phyloP scores from a whole-genome alignment of 2,329 filamentous ascomycete genomes.

The Periconia macrospinosa region DNA sequence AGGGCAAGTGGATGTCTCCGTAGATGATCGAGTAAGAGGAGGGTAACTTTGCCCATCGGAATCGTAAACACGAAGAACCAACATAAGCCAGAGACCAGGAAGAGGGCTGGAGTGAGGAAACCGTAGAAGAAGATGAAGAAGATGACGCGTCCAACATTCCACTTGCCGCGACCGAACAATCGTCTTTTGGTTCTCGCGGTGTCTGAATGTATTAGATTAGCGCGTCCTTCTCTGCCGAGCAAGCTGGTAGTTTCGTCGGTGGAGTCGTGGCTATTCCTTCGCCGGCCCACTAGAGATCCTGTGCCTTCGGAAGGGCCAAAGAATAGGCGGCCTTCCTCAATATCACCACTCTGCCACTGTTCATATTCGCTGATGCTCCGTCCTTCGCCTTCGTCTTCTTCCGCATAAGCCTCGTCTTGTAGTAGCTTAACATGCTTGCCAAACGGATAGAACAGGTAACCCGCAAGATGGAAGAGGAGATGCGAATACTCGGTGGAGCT shows the following conservation, averaged over 20 bases:
- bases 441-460: conserved; percentile 93
- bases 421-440: conserved; percentile 93
- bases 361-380: conserved; percentile 98
- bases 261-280: conserved; percentile 87
- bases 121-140: conserved; percentile 98
- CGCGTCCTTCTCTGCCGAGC: conserved; percentile 67
- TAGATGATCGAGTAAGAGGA: conserved; percentile 87
- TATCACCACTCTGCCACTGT: conserved; percentile 96
- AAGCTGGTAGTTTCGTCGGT: conserved; percentile 87
- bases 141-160: conserved; percentile 90
- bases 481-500: conserved; percentile 85
- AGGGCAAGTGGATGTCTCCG: conserved; percentile 89
- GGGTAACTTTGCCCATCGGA: conserved; percentile 94
- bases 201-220: conserved; percentile 43
- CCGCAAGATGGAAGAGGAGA: conserved; percentile 79
- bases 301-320: conserved; percentile 80
- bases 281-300: conserved; percentile 77
- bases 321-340: conserved; percentile 93
- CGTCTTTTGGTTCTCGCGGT: conserved; percentile 68
- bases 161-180: conserved; percentile 91
- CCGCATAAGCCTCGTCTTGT: conserved; percentile 89
- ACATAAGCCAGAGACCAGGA: conserved; percentile 84
- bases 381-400: conserved; percentile 94
- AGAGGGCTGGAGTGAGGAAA: conserved; percentile 80
- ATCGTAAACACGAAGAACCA: conserved; percentile 98